Conservation (phyloP, 441 rosid genomes). For the Adansonia gregorii region DNA sequence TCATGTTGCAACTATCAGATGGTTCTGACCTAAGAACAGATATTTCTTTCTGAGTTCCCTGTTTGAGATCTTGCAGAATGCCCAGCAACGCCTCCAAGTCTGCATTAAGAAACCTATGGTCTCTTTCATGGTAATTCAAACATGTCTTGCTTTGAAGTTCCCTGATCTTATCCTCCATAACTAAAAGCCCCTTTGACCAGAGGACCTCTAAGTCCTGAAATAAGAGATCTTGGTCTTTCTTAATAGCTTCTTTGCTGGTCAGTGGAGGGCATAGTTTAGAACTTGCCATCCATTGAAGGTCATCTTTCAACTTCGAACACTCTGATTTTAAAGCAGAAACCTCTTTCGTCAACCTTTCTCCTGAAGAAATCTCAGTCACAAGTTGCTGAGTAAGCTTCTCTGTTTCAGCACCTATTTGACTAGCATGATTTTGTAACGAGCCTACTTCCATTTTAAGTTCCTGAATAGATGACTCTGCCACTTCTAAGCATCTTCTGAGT, state of each 20-base stretch:
- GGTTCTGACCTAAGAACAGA: conserved; percentile 47
- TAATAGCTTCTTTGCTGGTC: conserved; percentile 37
- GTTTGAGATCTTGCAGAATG: conserved; percentile 74
- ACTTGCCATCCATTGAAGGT: conserved; percentile 57
- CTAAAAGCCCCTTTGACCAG: conserved; percentile 72
- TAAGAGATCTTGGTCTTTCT: conserved; percentile 43
- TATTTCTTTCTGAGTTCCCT: conserved; percentile 57
- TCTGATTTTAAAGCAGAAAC: conserved; percentile 79
- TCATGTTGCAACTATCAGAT: conserved; percentile 43
- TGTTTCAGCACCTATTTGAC: conserved; percentile 74
- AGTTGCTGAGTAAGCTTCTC: conserved; percentile 74
- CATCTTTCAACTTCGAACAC: conserved; percentile 74
- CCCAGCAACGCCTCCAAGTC: conserved; percentile 71
- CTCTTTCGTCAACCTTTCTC: conserved; percentile 76
- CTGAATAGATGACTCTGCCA: conserved; percentile 73
- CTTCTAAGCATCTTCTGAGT: conserved; percentile 84
- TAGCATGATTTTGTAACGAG: conserved; percentile 72
- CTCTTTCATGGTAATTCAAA: conserved; percentile 72
- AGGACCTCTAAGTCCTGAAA: conserved; percentile 56
- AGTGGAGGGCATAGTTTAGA: conserved; percentile 44
- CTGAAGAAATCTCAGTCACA: conserved; percentile 82
- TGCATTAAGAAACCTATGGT: conserved; percentile 53
- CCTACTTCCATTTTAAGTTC: conserved; percentile 80
- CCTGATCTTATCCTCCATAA: conserved; percentile 73
- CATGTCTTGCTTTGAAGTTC: conserved; percentile 74